Conservation (phyloP, 768 basidiomycete species). For the Guyanaporus albipodus region DNA sequence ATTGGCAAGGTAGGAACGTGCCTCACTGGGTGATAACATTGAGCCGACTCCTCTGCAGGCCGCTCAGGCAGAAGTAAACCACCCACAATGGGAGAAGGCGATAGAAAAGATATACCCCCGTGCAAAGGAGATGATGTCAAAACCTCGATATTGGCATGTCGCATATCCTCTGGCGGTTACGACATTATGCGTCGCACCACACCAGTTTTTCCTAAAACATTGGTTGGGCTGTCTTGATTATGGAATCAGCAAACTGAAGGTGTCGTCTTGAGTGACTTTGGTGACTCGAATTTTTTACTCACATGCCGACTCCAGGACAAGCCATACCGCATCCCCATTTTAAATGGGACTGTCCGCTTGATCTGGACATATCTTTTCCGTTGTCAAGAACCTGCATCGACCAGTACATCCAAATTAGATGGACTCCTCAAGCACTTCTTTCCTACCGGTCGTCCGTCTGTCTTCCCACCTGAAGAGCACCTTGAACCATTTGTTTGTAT, state of each 20-base stretch:
- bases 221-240: slow-evolving; percentile 75
- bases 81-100: slow-evolving; percentile 92
- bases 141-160: slow-evolving; percentile 85
- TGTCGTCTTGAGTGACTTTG: slow-evolving; percentile 26
- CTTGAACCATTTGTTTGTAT: slow-evolving; percentile 75
- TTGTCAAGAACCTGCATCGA: slow-evolving; percentile 79
- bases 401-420: slow-evolving; percentile 78
- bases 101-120: slow-evolving; percentile 81
- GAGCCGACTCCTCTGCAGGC: slow-evolving; percentile 45
- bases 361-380: slow-evolving; percentile 96
- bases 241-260: slow-evolving; percentile 77
- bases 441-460: slow-evolving; percentile 57
- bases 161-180: slow-evolving; percentile 85
- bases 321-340: slow-evolving; percentile 57
- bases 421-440: slow-evolving; percentile 72
- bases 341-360: slow-evolving; percentile 81
- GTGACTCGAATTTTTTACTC: slow-evolving; percentile 5
- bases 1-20: slow-evolving; percentile 66
- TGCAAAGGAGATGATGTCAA: slow-evolving; percentile 79
- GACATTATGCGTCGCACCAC: slow-evolving; percentile 82
- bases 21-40: background rate
- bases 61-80: slow-evolving; percentile 93
- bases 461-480: slow-evolving; percentile 70
- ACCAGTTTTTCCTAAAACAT: slow-evolving; percentile 77
- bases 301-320: slow-evolving; percentile 56